These are phyloP conservation scores for Eucalyptus cladocalyx DNA, from an alignment of 345 rosid genomes.

Conservation along the genomic window DNA sequence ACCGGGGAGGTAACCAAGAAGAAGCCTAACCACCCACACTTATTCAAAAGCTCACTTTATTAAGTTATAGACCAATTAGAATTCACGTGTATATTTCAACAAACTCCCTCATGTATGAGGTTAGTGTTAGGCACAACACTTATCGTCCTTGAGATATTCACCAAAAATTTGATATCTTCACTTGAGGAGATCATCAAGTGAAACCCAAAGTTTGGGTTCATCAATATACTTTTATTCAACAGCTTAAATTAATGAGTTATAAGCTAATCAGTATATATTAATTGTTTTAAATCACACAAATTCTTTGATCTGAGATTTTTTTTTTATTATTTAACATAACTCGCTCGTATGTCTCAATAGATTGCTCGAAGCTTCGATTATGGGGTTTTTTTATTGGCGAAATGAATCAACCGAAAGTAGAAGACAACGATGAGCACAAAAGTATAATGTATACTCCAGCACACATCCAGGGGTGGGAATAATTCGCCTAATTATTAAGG, in stretches of 20 bases:
- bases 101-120: accelerated
- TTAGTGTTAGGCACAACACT: background rate
- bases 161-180: background rate
- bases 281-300: background rate
- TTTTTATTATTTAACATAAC: background rate
- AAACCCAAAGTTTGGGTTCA: accelerated
- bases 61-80: background rate
- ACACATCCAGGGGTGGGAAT: background rate
- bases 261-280: background rate
- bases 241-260: accelerated
- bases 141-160: background rate
- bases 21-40: background rate
- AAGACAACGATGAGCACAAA: background rate
- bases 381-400: background rate
- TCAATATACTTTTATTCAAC: background rate
- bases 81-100: background rate
- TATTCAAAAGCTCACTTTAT: background rate
- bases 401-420: background rate
- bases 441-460: background rate
- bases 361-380: background rate
- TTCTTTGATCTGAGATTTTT: accelerated
- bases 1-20: background rate
- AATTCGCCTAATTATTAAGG: background rate
- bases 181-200: background rate
- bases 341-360: accelerated